Base-by-base conservation (phyloP, 345 rosid genomes). In the Euphorbia peplus region DNA sequence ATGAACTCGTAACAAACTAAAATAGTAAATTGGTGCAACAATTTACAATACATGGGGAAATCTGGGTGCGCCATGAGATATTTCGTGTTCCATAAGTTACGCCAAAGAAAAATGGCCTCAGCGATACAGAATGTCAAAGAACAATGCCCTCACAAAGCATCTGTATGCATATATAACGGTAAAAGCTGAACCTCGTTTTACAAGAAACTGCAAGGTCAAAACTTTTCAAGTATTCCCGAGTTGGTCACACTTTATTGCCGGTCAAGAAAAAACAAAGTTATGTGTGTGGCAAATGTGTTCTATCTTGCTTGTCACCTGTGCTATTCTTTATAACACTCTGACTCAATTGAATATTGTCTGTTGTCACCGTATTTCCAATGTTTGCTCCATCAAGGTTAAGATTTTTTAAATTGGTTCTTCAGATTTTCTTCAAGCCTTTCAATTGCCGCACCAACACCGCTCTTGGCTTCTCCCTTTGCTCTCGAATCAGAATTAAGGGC, bases 391-490 rank as follows among this genome's bases (percentile, higher is more conserved):
- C 24, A 41, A 19, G 29, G 24, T 28, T 12, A 22, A 41, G 25
- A 70, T 46, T 30, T 53, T 15, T 76, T 80, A 83, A 86, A 66
- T 29, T 66, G 10, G 13, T 28, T 58, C 26, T 72, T 85, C 76
- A 84, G 70, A 66, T 78, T 81, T 65, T 75, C 89, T 74, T 87
- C 96, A 22, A 91, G 89, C 83, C 92, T 83, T 63, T 93, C 92
- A 53, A 91, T 91, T 28, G 95, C 89, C 39, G 88, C 90, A 61
- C 91, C 88, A 50, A 91, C 92, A 39, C 96, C 93, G 60, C 89
- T 77, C 56, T 74, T 81, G 16, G 83, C 80, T 50, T 73, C 82
- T 26, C 79, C 83, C 50, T 51, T 72, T 59, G 70, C 74, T 50
- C 67, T 73, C 7, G 39, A 63, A 59, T 48, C 68, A 53, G 54